These are phyloP conservation scores for Botrytis aclada DNA, from an alignment of 2,329 filamentous ascomycete species.

Conservation along the genomic window DNA sequence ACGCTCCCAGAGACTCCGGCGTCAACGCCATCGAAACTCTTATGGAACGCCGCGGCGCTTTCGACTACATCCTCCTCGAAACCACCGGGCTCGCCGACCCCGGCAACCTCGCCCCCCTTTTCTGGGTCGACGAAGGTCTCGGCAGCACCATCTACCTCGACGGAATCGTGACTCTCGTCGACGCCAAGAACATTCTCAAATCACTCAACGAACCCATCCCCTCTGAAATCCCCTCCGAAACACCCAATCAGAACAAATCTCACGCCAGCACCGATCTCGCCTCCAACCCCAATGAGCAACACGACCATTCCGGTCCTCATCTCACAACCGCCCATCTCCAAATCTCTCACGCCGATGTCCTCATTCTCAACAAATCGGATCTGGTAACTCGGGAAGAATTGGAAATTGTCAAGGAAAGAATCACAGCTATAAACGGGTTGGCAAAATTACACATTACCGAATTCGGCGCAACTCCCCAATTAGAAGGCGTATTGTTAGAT, in stretches of 20 bases:
- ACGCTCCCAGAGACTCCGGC: conserved; percentile 67
- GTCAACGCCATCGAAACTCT: conserved; percentile 93
- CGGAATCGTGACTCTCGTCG: conserved; percentile 92
- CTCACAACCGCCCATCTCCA: conserved; percentile 94
- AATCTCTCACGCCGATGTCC: conserved; percentile 93
- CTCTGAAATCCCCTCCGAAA: conserved; percentile 49
- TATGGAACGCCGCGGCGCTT: conserved; percentile 89
- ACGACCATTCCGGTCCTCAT: conserved; percentile 55
- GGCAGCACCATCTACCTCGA: conserved; percentile 95
- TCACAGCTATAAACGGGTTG: conserved; percentile 83
- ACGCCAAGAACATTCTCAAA: conserved; percentile 86
- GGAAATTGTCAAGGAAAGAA: conserved; percentile 63
- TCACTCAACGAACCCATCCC: conserved; percentile 71
- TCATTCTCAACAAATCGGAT: conserved; percentile 92
- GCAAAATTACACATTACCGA: conserved; percentile 81
- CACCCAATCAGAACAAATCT: conserved; percentile 9
- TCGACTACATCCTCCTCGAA: conserved; percentile 96
- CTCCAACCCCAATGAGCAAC: neutral
- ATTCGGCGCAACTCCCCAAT: conserved; percentile 72
- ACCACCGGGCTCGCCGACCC: conserved; percentile 95
- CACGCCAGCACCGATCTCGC: conserved; percentile 42
- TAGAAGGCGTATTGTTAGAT: conserved; percentile 85
- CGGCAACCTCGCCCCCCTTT: conserved; percentile 90
- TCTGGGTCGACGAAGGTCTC: conserved; percentile 96
- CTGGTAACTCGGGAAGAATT: conserved; percentile 71